Conservation (phyloP, 2,329 filamentous ascomycete genomes). For the Alternaria incomplexa region DNA sequence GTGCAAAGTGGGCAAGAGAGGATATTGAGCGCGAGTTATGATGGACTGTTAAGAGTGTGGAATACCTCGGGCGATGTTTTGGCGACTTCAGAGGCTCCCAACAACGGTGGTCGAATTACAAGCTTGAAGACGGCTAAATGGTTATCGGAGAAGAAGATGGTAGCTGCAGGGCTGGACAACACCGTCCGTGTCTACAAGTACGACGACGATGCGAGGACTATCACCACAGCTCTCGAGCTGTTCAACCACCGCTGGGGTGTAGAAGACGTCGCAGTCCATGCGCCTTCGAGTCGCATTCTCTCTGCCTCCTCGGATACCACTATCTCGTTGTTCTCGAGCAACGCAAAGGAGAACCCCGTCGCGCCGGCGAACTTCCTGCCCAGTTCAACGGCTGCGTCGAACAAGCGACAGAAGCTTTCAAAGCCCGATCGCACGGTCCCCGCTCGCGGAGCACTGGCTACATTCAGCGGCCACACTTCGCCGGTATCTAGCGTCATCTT, state of each 20-base stretch:
- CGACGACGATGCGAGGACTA: slow-evolving; percentile 65
- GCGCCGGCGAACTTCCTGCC: slow-evolving; percentile 74
- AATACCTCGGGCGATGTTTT: slow-evolving; percentile 82
- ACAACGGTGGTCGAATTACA: slow-evolving; percentile 69
- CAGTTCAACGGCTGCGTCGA: slow-evolving; percentile 64
- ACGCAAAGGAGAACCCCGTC: slow-evolving; percentile 75
- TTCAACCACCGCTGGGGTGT: slow-evolving; percentile 81
- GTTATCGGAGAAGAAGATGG: slow-evolving; percentile 77
- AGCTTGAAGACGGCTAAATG: slow-evolving; percentile 83
- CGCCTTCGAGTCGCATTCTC: slow-evolving; percentile 76
- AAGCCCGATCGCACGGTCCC: slow-evolving; percentile 66
- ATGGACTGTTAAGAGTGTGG: slow-evolving; percentile 89
- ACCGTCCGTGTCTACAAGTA: slow-evolving; percentile 93
- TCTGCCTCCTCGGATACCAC: slow-evolving; percentile 84
- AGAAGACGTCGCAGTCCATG: slow-evolving; percentile 76
- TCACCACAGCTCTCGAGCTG: slow-evolving; percentile 79
- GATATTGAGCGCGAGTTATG: slow-evolving; percentile 91
- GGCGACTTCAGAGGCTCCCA: slow-evolving; percentile 72
- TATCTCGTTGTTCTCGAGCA: slow-evolving; percentile 87
- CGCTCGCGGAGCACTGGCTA: slow-evolving; percentile 78
- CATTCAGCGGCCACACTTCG: slow-evolving; percentile 74
- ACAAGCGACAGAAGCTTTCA: slow-evolving; percentile 77
- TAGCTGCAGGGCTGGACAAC: slow-evolving; percentile 82
- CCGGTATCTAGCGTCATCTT: slow-evolving; percentile 83
- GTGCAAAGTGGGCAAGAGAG: slow-evolving; percentile 66